These are phyloP conservation scores for Sordariomycetes sp. DNA, from an alignment of 2,329 filamentous ascomycete species.

Conservation along the genomic window DNA sequence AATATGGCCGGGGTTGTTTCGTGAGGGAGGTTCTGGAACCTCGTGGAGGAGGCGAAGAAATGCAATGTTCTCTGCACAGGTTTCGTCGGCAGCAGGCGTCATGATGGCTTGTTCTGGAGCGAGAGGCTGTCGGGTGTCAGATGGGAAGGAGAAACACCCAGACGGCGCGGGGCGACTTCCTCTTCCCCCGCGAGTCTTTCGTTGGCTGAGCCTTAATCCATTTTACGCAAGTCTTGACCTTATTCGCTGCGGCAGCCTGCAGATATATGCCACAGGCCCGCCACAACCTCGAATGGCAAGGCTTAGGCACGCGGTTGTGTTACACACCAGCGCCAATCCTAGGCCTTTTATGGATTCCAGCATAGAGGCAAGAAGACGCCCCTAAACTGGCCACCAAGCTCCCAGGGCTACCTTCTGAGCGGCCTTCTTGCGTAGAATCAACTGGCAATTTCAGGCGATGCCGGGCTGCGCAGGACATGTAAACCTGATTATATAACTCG, in stretches of 20 bases:
- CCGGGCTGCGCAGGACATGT: no score
- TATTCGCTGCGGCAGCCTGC: background rate
- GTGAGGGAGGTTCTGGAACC: constrained; percentile 11
- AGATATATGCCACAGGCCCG: background rate
- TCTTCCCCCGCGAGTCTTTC: no score
- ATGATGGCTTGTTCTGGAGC: background rate
- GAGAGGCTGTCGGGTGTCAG: background rate
- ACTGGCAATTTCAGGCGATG: no score
- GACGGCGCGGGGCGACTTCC: background rate
- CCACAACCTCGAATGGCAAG: background rate
- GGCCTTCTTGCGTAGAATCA: no score
- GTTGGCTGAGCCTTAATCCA: no score
- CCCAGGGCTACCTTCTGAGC: no score
- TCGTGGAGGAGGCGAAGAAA: constrained; percentile 14
- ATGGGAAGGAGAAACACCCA: background rate
- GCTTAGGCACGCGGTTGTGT: background rate
- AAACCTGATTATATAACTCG: no score
- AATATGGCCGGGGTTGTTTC: constrained; percentile 6
- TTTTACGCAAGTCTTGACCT: background rate
- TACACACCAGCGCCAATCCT: background rate
- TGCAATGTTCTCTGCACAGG: constrained; percentile 16
- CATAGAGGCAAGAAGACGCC: background rate
- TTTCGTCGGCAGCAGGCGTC: background rate
- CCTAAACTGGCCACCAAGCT: no score
- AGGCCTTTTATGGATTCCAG: background rate